Base-by-base conservation (phyloP, 148 eudicot genomes). In the Amaranthus palmeri region DNA sequence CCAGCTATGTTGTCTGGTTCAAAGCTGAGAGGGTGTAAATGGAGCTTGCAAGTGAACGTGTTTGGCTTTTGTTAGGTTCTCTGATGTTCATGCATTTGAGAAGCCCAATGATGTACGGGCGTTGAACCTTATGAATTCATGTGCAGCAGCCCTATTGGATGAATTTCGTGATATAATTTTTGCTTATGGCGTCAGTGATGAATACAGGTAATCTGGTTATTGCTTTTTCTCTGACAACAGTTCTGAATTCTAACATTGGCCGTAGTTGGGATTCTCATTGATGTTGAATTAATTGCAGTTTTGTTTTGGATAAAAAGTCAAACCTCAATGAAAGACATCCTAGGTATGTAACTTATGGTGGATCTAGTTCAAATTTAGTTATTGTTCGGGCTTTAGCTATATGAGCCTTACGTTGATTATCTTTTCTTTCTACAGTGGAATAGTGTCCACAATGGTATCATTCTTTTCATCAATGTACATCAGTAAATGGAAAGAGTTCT, bases 101-200 rank as follows among this genome's bases (percentile, higher is more conserved):
- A 95, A 91, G 86, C 99, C 99, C 50, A 95, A 95, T 56, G 97
- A 95, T 77, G 85, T 77, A 79, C 81, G 78, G 73, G 99, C 97
- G 71, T 76, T 91, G 87, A 85, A 92, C 61, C 92, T 91, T 60
- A 91, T 95, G 99, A 92, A 95, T 82, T 81, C 92, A 66, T 89
- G 97, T 87, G 99, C 97, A 55, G 84, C 79, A 69, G 88, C 85
- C 77, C 87, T 93, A 75, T 56, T 89, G 46, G 84, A 88, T 76
- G 93, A 91, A 85, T 87, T 91, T 62, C 78, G 69, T 74, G 97
- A 91, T 66, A 65, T 91, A 72, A 69, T 84, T 54, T 93, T 93
- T 67, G 77, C 90, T 36, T 93, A 89, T 70, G 98, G 97, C 40
- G 92, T 88, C 65, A 92, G 97, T 78, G 95, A 91, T 62, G 93